Evolutionary conservation across 1,139 yeast species (phyloP).

Genomic region (Kurtzmaniella quercitrusa): DNA sequence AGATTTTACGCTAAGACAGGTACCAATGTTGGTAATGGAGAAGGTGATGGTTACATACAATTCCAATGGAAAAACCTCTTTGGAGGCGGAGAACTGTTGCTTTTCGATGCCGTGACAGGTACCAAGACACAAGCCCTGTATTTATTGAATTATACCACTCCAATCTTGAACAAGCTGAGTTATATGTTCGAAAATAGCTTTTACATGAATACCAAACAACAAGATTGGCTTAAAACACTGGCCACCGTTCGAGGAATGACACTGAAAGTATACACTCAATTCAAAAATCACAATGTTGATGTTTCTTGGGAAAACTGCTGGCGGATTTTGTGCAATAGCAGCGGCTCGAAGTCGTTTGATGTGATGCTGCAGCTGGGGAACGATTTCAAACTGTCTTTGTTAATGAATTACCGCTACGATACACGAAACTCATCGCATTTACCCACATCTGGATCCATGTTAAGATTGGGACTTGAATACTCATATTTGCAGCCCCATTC

Average conservation of each 20-base stretch:
- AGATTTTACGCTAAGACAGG: constrained; percentile 79
- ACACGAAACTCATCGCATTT: constrained; percentile 52
- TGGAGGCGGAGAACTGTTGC: constrained; percentile 83
- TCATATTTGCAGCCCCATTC: constrained; percentile 37
- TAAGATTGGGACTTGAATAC: constrained; percentile 56
- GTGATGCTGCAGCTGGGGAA: constrained; percentile 52
- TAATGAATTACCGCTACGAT: constrained; percentile 51
- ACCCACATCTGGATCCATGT: constrained; percentile 55
- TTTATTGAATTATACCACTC: constrained; percentile 58
- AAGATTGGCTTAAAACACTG: constrained; percentile 68
- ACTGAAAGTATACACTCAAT: constrained; percentile 42
- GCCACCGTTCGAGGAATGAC: constrained; percentile 58
- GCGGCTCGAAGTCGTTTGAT: constrained; percentile 28
- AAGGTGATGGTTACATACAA: constrained; percentile 87
- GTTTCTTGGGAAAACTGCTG: constrained; percentile 61
- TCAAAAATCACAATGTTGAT: constrained; percentile 29
- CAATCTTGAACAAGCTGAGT: constrained; percentile 49
- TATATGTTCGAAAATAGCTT: constrained; percentile 53
- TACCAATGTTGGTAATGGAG: constrained; percentile 92
- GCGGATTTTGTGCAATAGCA: constrained; percentile 51
- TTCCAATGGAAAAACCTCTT: constrained; percentile 72
- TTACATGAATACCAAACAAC: constrained; percentile 55
- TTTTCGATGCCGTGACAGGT: constrained; percentile 75
- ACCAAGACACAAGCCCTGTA: constrained; percentile 78
- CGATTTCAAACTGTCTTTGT: constrained; percentile 54